These are phyloP conservation scores for Periglandula ipomoeae DNA, from an alignment of 2,329 filamentous ascomycete genomes.

Conservation along the genomic window DNA sequence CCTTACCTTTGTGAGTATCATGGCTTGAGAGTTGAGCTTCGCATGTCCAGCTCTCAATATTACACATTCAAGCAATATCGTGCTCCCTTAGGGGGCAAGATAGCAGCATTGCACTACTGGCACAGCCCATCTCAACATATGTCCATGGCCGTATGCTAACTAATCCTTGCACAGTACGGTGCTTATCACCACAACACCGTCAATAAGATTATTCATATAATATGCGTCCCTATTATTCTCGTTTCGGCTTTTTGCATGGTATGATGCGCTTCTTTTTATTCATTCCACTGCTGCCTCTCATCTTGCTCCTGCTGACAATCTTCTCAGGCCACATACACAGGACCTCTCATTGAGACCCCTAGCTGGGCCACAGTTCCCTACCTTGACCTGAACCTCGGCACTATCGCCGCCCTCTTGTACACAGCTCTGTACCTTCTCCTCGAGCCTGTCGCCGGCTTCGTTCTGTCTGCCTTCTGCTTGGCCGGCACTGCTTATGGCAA, in stretches of 20 bases:
- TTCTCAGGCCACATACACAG: conserved; percentile 50
- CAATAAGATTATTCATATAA: conserved; percentile 71
- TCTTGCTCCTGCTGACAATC: conserved; percentile 4
- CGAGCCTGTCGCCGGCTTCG: conserved; percentile 81
- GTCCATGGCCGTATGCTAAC: conserved; percentile 2
- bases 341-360: conserved; percentile 54
- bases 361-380: conserved; percentile 59
- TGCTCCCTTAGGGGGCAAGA: background rate
- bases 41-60: conserved; percentile 2
- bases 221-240: conserved; percentile 68
- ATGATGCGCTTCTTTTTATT: conserved; percentile 22
- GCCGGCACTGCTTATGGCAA: conserved; percentile 67
- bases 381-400: conserved; percentile 57
- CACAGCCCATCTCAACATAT: too few species aligned
- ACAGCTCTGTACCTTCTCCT: conserved; percentile 78
- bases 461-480: conserved; percentile 68
- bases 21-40: background rate
- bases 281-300: background rate
- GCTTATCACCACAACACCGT: conserved; percentile 71
- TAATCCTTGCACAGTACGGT: conserved; percentile 53
- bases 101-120: too few species aligned
- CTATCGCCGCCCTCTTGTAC: conserved; percentile 58
- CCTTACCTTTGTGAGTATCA: conserved; percentile 56
- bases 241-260: conserved; percentile 65
- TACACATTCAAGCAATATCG: background rate